Conservation (phyloP, 495 filamentous ascomycete species). For the Pseudotulostoma volvatum region DNA sequence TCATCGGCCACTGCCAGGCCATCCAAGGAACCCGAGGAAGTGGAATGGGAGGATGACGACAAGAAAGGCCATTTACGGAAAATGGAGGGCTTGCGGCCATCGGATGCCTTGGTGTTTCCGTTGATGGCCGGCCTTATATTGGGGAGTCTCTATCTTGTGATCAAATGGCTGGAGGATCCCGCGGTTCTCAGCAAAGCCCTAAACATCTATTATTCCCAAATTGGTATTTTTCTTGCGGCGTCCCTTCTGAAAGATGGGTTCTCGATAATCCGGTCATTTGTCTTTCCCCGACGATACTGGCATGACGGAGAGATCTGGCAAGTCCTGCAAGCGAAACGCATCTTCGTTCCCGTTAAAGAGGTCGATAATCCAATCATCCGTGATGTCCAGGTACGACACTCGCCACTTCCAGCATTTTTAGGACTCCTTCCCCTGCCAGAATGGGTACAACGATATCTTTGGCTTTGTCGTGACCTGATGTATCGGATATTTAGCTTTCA, state of each 20-base stretch:
- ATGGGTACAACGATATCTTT: conserved; percentile 19
- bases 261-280: conserved; percentile 43
- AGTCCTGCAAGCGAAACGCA: conserved; percentile 16
- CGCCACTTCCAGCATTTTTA: conserved; percentile 39
- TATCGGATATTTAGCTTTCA: conserved; percentile 33
- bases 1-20: conserved; percentile 57
- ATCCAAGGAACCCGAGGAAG: conserved; percentile 28
- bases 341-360: conserved; percentile 10
- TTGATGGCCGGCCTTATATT: conserved; percentile 61
- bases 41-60: conserved; percentile 35
- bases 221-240: conserved; percentile 59
- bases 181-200: conserved; percentile 69
- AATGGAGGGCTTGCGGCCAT: conserved; percentile 61
- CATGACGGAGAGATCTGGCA: conserved; percentile 22
- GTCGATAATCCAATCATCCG: conserved; percentile 2
- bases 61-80: conserved; percentile 24
- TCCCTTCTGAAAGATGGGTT: conserved; percentile 53
- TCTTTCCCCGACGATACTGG: conserved; percentile 48
- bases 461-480: conserved; percentile 29
- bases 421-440: conserved; percentile 26
- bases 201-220: conserved; percentile 65
- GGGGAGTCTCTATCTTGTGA: conserved; percentile 67
- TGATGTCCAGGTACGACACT: conserved; percentile 9
- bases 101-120: conserved; percentile 77
- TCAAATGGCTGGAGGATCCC: conserved; percentile 77